Evolutionary conservation across 352 stramenopile genomes (phyloP), one percentile per base, ranked within the genome.

Genomic region (Globisporangium cylindrosporum): DNA sequence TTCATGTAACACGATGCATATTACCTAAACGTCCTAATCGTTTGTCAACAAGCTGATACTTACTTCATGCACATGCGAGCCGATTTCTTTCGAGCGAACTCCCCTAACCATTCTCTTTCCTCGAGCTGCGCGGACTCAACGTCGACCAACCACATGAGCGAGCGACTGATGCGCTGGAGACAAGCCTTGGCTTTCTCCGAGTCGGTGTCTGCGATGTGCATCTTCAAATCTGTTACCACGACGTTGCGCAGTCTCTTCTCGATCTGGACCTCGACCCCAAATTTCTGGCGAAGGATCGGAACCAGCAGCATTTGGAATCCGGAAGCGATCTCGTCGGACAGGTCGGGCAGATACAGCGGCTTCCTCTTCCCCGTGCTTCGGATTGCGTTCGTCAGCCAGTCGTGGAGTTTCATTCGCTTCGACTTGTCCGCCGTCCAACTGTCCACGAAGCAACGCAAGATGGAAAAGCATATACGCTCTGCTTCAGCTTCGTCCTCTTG

Each of bases 311-410:
- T 73, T 53, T 88, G 75, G 48, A 92, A 92, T 8, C 76, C 81
- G 15, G 79, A 79, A 27, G 80, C 81, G 67, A 90, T 79, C 51
- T 92, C 79, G 14, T 71, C 77, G n/a, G 82, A 81, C 24, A 92
- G 73, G 9, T 90, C 79, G 15, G 82, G 75, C 14, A 92, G 51
- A 65, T 89, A 86, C 14, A 92, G 74, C 7, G 84, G 76, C 56
- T 70, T 71, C 1, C 80, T 76, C 38, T 78, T 82, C 8, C 82
- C 84, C 14, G 82, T 91, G 27, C 72, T 66, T 9, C 80, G 80
- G 20, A 91, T 86, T 8, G 80, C 77, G 32, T 87, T 89, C n/a
- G 73, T 90, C 22, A 92, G 74, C 82, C 84, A 92, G 73, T 92
- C 84, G 51, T 89, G 77, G 18, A 92, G 68, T 32, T 74, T 62